Base-by-base conservation (phyloP, 2,329 filamentous ascomycete species). In the Fusarium irregulare region DNA sequence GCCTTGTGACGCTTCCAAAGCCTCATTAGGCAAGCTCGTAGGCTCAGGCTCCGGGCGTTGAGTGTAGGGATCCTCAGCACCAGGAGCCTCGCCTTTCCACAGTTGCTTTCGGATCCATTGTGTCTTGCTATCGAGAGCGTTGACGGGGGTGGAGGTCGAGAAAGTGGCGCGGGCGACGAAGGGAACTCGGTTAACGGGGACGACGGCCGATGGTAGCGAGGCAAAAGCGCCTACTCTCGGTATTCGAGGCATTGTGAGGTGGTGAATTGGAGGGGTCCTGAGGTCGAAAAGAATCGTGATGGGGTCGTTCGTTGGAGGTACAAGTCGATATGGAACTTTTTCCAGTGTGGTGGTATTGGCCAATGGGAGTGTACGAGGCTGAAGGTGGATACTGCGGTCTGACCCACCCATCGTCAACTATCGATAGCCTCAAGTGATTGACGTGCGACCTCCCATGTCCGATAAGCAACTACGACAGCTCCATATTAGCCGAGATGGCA, bases 241-340 rank as follows among this genome's bases (percentile, higher is more conserved):
- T 81, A 84, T 78, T 77, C 83, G 81, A 62, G 82, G 76, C 82
- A 85, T 84, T 70, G 66, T 77, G 66, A 47, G 45, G 50, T 50
- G 46, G 60, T 40, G 49, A 45, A 34, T 60, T 51, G 44, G 23
- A 32, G 44, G 56, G 45, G 53, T 51, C 34, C 46, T 64, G 47
- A 57, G 54, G 56, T 53, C 57, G 49, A 60, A 56, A 61, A 58
- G 59, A 64, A 64, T 61, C 62, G 65, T 63, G 40, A 66, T 62
- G 58, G 37, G 51, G 57, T 23, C 20, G 30, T 48, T 56, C 27
- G 37, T 56, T 41, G 44, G 44, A 59, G 59, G 45, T 51, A 57
- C 32, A 60, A 41, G 49, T 74, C 56, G 45, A 68, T 61, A 67
- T 65, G 74, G 68, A 73, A 76, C 74, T 76, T 76, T 76, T 76